These are phyloP conservation scores for Thinopyrum elongatum DNA, from an alignment of 176 grass and related monocot species.

Conservation along the genomic window DNA sequence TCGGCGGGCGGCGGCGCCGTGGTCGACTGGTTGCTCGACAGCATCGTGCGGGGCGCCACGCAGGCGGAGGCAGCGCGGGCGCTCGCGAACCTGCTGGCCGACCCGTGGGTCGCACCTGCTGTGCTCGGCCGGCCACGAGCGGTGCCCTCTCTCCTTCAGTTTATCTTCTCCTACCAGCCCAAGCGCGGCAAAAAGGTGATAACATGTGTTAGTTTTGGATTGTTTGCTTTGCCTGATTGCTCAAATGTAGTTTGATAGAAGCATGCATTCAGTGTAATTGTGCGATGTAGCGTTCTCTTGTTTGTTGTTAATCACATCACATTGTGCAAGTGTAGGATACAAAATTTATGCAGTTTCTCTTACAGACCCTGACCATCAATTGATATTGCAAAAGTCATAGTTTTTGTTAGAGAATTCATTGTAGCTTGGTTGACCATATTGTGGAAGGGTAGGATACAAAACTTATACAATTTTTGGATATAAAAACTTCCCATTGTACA, in stretches of 20 bases:
- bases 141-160: slow-evolving; percentile 73
- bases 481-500: neutral
- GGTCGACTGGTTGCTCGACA: slow-evolving; percentile 88
- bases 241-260: slow-evolving; percentile 11
- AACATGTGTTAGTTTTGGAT: neutral
- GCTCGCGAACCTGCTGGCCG: slow-evolving; percentile 73
- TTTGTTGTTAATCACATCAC: neutral
- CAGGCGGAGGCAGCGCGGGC: slow-evolving; percentile 85
- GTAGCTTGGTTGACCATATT: neutral
- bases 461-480: neutral
- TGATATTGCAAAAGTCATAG: neutral
- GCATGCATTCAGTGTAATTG: neutral
- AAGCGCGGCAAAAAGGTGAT: slow-evolving; percentile 72
- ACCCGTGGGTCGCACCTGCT: slow-evolving; percentile 50
- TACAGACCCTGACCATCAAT: neutral
- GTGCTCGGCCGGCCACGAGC: slow-evolving; percentile 72
- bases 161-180: slow-evolving; percentile 96
- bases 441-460: neutral
- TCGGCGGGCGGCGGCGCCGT: slow-evolving; percentile 72
- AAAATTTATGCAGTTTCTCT: neutral
- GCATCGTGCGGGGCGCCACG: slow-evolving; percentile 60
- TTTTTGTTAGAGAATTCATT: neutral
- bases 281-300: neutral
- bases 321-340: neutral
- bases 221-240: slow-evolving; percentile 14